Percentiles rank a stretch among this genome's conserved stretches.
phyloP scores from a whole-genome alignment of 768 basidiomycete genomes.

The Pisolithus sp. region DNA sequence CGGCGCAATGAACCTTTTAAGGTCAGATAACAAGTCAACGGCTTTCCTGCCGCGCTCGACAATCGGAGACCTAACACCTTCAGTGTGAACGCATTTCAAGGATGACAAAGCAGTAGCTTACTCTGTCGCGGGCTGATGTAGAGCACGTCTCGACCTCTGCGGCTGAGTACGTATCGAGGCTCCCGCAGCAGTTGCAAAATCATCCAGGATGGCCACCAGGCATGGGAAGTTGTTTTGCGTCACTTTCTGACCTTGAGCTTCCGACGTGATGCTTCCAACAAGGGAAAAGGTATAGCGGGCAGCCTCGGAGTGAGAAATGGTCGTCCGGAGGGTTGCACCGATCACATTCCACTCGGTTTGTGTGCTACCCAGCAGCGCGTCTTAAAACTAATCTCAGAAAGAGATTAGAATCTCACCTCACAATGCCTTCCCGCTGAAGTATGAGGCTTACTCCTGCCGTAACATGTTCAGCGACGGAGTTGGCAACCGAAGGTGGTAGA shows the following conservation, averaged over 20 bases:
- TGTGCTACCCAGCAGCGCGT: conserved; percentile 42
- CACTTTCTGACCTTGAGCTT: conserved; percentile 55
- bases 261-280: conserved; percentile 55
- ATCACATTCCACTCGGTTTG: conserved; percentile 96
- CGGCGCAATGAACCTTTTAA: conserved; percentile 59
- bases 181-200: conserved; percentile 79
- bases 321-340: conserved; percentile 80
- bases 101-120: conserved; percentile 21
- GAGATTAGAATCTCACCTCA: conserved; percentile 36
- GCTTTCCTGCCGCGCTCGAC: conserved; percentile 79
- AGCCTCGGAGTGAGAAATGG: conserved; percentile 81
- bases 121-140: conserved; percentile 47
- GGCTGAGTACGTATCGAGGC: conserved; percentile 55
- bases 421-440: conserved; percentile 67
- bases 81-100: not conserved
- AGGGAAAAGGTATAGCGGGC: conserved; percentile 80
- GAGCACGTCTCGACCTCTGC: conserved; percentile 43
- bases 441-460: conserved; percentile 74
- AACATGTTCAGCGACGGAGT: conserved; percentile 88
- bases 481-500: conserved; percentile 68
- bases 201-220: conserved; percentile 74
- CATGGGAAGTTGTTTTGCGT: conserved; percentile 76
- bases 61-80: conserved; percentile 52
- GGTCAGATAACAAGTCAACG: conserved; percentile 69
- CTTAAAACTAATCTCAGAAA: not conserved